These are phyloP conservation scores for Saccharomycopsis sp. DNA, from an alignment of 805 yeast species.

Conservation along the genomic window DNA sequence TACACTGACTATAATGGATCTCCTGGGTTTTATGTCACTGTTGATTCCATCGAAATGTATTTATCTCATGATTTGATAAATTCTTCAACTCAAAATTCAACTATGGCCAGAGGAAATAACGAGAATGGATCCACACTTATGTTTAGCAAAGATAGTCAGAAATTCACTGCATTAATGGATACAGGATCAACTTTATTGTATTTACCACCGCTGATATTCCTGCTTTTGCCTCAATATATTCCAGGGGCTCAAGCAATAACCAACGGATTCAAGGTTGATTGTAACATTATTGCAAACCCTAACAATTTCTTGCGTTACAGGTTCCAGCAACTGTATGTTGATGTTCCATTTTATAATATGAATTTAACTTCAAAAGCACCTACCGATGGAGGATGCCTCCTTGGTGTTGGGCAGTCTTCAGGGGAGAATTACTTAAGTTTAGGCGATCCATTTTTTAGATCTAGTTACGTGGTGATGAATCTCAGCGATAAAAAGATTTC, in stretches of 20 bases:
- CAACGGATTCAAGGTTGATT: slow-evolving; percentile 12
- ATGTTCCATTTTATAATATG: slow-evolving; percentile 16
- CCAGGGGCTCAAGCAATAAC: slow-evolving; percentile 4
- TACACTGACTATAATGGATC: slow-evolving; percentile 19
- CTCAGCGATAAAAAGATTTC: slow-evolving; percentile 37
- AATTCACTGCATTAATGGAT: slow-evolving; percentile 13
- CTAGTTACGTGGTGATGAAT: slow-evolving; percentile 50
- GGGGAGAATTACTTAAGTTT: slow-evolving; percentile 31
- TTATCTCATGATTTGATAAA: not conserved
- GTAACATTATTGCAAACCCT: slow-evolving; percentile 8
- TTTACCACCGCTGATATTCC: slow-evolving; percentile 6
- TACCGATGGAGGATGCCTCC: slow-evolving; percentile 3
- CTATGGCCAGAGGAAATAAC: not conserved
- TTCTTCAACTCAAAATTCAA: not conserved
- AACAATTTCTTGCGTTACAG: slow-evolving; percentile 15
- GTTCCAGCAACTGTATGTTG: slow-evolving; percentile 10
- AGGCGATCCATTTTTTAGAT: slow-evolving; percentile 49
- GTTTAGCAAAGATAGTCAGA: not conserved
- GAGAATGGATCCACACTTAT: not conserved
- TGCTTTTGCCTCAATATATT: slow-evolving; percentile 1
- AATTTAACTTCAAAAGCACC: slow-evolving; percentile 8
- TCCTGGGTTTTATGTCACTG: slow-evolving; percentile 10
- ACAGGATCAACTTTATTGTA: slow-evolving; percentile 14
- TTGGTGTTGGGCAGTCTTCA: slow-evolving; percentile 6
- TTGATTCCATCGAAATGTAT: slow-evolving; percentile 7